Conservation (phyloP, 305 asterid genomes). For the Coffea humblotiana region DNA sequence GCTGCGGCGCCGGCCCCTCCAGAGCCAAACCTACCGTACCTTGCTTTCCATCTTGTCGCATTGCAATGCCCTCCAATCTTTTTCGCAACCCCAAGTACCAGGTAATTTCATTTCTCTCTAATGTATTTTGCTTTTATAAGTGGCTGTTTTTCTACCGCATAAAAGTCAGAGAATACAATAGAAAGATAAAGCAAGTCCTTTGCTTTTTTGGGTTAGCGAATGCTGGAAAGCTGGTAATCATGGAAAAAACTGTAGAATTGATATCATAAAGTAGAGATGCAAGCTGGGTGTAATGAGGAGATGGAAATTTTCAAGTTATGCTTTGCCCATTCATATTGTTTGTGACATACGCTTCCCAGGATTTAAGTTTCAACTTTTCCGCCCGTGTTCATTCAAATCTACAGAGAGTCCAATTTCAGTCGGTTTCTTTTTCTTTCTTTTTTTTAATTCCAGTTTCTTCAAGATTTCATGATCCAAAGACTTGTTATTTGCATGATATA, state of each 20-base stretch:
- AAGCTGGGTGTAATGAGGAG: background rate
- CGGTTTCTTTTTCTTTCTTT: too few species aligned
- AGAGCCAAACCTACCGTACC: slow-evolving; percentile 50
- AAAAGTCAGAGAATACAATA: background rate
- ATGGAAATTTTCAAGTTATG: background rate
- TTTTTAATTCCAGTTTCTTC: background rate
- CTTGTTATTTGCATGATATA: background rate
- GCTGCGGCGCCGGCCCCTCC: slow-evolving; percentile 61
- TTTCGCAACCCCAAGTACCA: slow-evolving; percentile 22
- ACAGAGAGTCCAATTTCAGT: too few species aligned
- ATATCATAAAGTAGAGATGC: background rate
- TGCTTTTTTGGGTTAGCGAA: background rate
- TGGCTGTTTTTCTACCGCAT: background rate
- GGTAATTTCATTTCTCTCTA: slow-evolving; percentile 34
- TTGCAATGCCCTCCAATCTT: slow-evolving; percentile 24
- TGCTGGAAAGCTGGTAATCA: background rate
- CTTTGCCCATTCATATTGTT: too few species aligned
- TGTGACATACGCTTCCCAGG: too few species aligned
- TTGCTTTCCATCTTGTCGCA: slow-evolving; percentile 38
- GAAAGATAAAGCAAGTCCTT: background rate
- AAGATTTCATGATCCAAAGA: background rate
- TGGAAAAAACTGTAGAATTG: background rate
- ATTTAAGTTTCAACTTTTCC: too few species aligned
- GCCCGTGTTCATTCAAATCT: too few species aligned
- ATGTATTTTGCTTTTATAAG: background rate